A percentile compares a stretch with the other conserved stretches of the same genome.
Evolutionary conservation across 371 early-diverging fungal species (phyloP).

Genomic region (Syncephalis plumigaleata): DNA sequence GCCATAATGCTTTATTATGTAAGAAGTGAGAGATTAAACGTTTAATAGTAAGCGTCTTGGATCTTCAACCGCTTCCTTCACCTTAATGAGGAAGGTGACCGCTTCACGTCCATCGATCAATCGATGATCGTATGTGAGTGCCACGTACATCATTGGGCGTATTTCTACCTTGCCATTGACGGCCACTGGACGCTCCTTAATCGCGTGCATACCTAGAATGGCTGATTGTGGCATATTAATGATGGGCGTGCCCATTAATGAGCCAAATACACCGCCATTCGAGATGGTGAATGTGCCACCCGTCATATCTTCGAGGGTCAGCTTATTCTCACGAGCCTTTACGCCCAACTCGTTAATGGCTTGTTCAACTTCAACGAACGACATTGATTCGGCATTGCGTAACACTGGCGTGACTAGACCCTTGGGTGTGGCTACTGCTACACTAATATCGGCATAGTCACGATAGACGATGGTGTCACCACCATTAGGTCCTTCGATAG

Average conservation of each 20-base stretch:
- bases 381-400: slow-evolving; percentile 75
- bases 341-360: slow-evolving; percentile 69
- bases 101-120: slow-evolving; percentile 97
- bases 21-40: slow-evolving; percentile 23
- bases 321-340: slow-evolving; percentile 83
- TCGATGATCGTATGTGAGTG: slow-evolving; percentile 95
- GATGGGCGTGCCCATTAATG: slow-evolving; percentile 92
- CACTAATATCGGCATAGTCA: slow-evolving; percentile 88
- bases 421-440: slow-evolving; percentile 96
- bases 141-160: slow-evolving; percentile 98
- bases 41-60: slow-evolving; percentile 79
- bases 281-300: slow-evolving; percentile 98
- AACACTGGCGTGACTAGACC: slow-evolving; percentile 94
- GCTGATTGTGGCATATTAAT: slow-evolving; percentile 95
- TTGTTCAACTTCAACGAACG: slow-evolving; percentile 80
- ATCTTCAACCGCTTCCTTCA: slow-evolving; percentile 93
- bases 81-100: slow-evolving; percentile 87
- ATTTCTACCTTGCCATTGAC: slow-evolving; percentile 87
- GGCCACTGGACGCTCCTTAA: slow-evolving; percentile 89
- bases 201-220: slow-evolving; percentile 96
- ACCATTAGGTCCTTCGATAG: slow-evolving; percentile 53
- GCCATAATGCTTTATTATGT: not conserved
- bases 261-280: slow-evolving; percentile 96
- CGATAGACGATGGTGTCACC: slow-evolving; percentile 72
- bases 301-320: slow-evolving; percentile 90